Base-by-base conservation (phyloP, 495 filamentous ascomycete genomes). In the Xylaria venustula region DNA sequence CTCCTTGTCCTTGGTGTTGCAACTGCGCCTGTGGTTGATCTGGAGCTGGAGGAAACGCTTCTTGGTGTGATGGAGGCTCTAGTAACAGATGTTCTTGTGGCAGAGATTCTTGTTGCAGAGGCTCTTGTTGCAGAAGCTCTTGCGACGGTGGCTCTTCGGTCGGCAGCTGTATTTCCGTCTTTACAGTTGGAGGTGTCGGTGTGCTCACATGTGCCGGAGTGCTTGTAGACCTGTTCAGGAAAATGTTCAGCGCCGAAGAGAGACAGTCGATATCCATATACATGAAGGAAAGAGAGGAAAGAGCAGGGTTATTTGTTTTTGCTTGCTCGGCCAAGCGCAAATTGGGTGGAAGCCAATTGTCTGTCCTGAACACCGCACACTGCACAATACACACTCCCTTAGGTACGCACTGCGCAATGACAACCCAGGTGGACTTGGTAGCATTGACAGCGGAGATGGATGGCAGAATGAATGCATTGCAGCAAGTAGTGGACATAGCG, bases 401-500 rank as follows among this genome's bases (percentile, higher is more conserved):
- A n/a, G n/a, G n/a, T n/a, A n/a, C n/a, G n/a, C n/a, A n/a, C n/a
- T 52, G 20, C 47, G 11, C 57, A 60, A 17, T 44, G 37, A 14
- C 7, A 36, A 25, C 23, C 9, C 8, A 52, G 47, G 11, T 34
- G 37, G 37, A 3, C 7, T 26, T 12, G n/a, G 15, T 17, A 32
- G 36, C 34, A 51, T 59, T 42, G 37, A 44, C 34, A 42, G n/a
- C 30, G 15, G 23, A 41, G 46, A 42, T 34, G n/a, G n/a, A 23
- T 2, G 26, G 36, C 30, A 17, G 17, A 11, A 20, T 40, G 23
- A 36, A 44, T 20, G 46, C 14, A 48, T 51, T 22, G 34, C 30
- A 34, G 56, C 26, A 48, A 20, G 44, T 36, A 48, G 30, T 47
- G 40, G 53, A 55, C 53, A 30, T 30, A 20, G 52, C 52, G 37